Evolutionary conservation across 768 basidiomycete genomes (phyloP), one percentile per base, ranked within the genome.

Genomic region (Russula olivacea): DNA sequence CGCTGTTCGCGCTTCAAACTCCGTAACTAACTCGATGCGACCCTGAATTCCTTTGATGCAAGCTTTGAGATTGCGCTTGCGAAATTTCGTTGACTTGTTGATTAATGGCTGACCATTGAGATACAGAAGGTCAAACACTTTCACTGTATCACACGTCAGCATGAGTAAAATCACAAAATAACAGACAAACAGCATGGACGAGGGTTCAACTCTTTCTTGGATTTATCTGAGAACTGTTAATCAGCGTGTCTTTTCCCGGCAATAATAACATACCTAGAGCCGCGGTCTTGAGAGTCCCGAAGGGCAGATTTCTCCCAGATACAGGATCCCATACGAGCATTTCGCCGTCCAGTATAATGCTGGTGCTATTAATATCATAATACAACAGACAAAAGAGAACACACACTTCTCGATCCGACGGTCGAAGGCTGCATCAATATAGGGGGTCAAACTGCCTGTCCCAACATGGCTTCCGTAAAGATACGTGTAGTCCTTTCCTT

Each of bases 291-390:
- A 99, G 77, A 0, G 86, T 90, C 2, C 97, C 97, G 65, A 99
- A 98, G 0, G 96, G 92, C 21, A 97, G 77, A 70, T 92, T 91
- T 23, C 91, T 84, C 69, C 89, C 87, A 0, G 91, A 86, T 3
- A 89, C 79, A 0, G 96, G 96, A 73, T 98, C 97, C 90, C 91
- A 98, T 3, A 98, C 96, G 36, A 99, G 77, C 96, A 99, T 98
- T 73, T 99, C 97, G 0, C 97, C 97, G 68, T 99, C 97, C 15
- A 99, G 74, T 52, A 98, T 91, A 68, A 96, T 88, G 55, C 96
- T 98, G 61, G 3, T 25, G 21, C 3, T 34, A 7, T 61, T 28
- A 21, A 49, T 25, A 14, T 36, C 19, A 11, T 1, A n/a, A 19
- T 47, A 25, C 48, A 54, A 41, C 30, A 3, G 21, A 21, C 15